Base-by-base conservation (phyloP, 2,329 filamentous ascomycete species). In the Cordyceps tenuipes region DNA sequence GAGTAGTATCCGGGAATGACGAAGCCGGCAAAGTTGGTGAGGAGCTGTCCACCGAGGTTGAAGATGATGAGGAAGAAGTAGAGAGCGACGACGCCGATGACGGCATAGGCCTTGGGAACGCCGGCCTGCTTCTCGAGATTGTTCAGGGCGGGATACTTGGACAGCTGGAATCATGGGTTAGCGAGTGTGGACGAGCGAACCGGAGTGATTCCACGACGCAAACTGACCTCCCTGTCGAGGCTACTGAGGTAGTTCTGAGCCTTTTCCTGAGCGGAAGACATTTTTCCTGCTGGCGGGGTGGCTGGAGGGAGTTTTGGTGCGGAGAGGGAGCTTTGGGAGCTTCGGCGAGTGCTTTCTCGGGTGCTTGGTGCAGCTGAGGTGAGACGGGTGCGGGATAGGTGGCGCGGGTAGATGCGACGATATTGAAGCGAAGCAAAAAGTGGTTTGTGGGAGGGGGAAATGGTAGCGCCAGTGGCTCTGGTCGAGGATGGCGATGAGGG, bases 31-130 rank as follows among this genome's bases (percentile, higher is more conserved):
- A 91, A 77, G 79, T 95, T 95, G 77, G 90, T 91, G 67, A 95
- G 80, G 71, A 94, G 88, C 77, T 92, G 89, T 68, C 90, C 90
- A 65, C 88, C 90, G 65, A 94, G 88, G 83, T 95, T 95, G 82
- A 95, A 91, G 79, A 94, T 86, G 77, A 94, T 90, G 68, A 94
- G 84, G 80, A 93, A 91, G 79, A 94, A 91, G 82, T 95, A 95
- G 66, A 92, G 83, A 56, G 86, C 86, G 62, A 76, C 87, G 61
- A 90, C 71, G 68, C 90, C 90, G 68, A 93, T 86, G 71, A 89
- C 82, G 66, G 85, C 87, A 74, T 95, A 94, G 70, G 89, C 87
- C 82, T 95, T 95, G 72, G 90, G 90, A 55, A 94, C 82, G 61
- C 83, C 86, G 65, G 87, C 88, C 76, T 89, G 86, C 82, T 87